A percentile compares a stretch with the other conserved stretches of the same genome.
Conservation (phyloP, 1,139 yeast species). For the Blastobotrys malaysiensis region DNA sequence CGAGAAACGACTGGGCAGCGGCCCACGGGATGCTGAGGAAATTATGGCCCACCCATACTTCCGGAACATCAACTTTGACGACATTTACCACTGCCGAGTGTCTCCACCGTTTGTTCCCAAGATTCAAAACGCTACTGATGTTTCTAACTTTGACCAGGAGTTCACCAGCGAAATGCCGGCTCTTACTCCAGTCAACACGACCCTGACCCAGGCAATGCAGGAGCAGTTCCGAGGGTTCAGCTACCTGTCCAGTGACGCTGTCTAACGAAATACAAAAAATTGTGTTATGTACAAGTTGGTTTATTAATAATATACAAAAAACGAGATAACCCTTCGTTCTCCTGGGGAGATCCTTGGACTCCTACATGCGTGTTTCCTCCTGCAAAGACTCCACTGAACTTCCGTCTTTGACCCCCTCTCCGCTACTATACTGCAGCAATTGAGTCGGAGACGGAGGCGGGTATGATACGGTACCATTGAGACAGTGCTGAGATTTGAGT, state of each 20-base stretch:
- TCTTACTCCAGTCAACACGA: conserved; percentile 88
- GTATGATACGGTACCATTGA: not conserved
- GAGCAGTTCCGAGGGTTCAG: conserved; percentile 97
- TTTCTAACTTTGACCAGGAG: conserved; percentile 88
- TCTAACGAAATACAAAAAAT: not conserved
- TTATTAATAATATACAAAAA: not conserved
- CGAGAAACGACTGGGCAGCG: conserved; percentile 70
- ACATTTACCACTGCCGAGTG: conserved; percentile 63
- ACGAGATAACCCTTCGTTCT: not conserved
- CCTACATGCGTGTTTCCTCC: too few species aligned
- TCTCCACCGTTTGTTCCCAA: conserved; percentile 70
- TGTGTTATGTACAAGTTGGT: not conserved
- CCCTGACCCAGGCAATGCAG: conserved; percentile 81
- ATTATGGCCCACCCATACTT: conserved; percentile 95
- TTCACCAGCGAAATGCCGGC: conserved; percentile 94
- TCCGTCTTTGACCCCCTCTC: too few species aligned
- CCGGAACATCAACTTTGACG: conserved; percentile 85
- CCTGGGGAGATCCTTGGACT: too few species aligned
- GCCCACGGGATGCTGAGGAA: conserved; percentile 83
- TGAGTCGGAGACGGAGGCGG: too few species aligned
- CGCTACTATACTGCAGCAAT: too few species aligned
- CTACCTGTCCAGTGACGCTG: conserved; percentile 63
- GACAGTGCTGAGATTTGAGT: not conserved
- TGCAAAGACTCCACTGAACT: too few species aligned
- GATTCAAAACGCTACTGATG: conserved; percentile 81